Conservation (phyloP, 495 filamentous ascomycete species). For the Amorphotheca resinae region DNA sequence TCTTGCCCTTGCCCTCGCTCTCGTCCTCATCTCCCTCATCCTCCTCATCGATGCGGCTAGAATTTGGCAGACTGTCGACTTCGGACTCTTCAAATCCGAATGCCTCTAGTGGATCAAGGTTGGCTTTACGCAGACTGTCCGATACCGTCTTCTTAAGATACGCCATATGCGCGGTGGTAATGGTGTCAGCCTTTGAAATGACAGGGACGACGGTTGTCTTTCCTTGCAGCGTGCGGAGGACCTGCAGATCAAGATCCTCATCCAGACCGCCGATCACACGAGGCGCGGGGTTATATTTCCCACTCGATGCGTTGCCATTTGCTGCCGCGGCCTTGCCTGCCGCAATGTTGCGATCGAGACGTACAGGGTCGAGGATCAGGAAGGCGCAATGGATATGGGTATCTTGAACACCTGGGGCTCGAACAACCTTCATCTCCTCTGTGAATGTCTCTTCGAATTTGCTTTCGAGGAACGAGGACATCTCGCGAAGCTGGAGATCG, state of each 20-base stretch:
- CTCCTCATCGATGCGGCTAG: constrained; percentile 45
- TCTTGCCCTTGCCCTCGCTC: neutral
- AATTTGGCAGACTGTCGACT: constrained; percentile 38
- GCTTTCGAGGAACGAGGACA: constrained; percentile 84
- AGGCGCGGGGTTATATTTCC: constrained; percentile 32
- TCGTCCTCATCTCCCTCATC: constrained; percentile 38
- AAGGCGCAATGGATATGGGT: constrained; percentile 97
- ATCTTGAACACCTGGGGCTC: constrained; percentile 84
- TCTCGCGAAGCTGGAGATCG: constrained; percentile 84
- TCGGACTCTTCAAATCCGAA: constrained; percentile 68
- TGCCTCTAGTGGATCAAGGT: constrained; percentile 79
- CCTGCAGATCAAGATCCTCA: constrained; percentile 80
- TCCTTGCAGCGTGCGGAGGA: constrained; percentile 75
- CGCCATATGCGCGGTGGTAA: constrained; percentile 87
- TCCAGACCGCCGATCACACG: constrained; percentile 61
- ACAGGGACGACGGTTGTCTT: constrained; percentile 96
- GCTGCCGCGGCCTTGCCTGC: constrained; percentile 39
- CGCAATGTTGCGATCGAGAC: constrained; percentile 72
- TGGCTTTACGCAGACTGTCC: constrained; percentile 71
- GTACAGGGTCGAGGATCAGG: constrained; percentile 77
- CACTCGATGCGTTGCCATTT: constrained; percentile 40
- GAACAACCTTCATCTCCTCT: constrained; percentile 94
- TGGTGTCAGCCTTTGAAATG: constrained; percentile 93
- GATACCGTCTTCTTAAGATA: constrained; percentile 84
- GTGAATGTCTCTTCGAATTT: constrained; percentile 97